These are phyloP conservation scores for Phaffia rhodozyma DNA, from an alignment of 1,284 basidiomycete species.

Conservation along the genomic window DNA sequence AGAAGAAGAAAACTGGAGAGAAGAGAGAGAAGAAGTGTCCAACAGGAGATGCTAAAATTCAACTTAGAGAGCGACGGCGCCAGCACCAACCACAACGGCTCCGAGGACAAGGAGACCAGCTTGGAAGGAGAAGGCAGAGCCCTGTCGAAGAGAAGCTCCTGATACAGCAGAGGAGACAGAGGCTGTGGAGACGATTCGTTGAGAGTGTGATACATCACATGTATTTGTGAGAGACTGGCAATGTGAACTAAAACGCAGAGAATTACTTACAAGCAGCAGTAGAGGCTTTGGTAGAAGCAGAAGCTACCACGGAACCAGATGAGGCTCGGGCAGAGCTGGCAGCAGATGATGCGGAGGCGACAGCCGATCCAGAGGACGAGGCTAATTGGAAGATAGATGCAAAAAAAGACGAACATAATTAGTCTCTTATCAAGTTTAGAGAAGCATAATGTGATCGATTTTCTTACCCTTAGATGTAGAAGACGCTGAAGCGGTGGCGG, in stretches of 20 bases:
- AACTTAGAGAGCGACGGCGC: constrained; percentile 11
- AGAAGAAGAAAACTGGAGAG: neutral
- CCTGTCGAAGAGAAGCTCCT: no score
- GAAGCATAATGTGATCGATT: no score
- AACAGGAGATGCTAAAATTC: neutral
- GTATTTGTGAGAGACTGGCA: no score
- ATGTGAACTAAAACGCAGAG: no score
- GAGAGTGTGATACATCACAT: no score
- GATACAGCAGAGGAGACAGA: neutral
- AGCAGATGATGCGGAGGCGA: no score
- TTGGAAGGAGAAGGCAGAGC: neutral
- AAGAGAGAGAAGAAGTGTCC: neutral
- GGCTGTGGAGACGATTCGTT: neutral
- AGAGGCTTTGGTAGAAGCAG: neutral
- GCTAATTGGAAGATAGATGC: no score
- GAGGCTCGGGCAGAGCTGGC: neutral
- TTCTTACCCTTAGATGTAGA: constrained; percentile 18
- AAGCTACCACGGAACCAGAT: neutral
- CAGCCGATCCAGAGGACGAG: no score
- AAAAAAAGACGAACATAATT: neutral
- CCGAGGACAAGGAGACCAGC: constrained; percentile 2
- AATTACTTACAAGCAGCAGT: neutral
- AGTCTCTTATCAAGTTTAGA: no score
- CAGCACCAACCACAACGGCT: constrained; percentile 11
- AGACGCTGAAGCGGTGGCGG: neutral